Conservation (phyloP, 2,329 filamentous ascomycete species). For the Claviceps arundinis region DNA sequence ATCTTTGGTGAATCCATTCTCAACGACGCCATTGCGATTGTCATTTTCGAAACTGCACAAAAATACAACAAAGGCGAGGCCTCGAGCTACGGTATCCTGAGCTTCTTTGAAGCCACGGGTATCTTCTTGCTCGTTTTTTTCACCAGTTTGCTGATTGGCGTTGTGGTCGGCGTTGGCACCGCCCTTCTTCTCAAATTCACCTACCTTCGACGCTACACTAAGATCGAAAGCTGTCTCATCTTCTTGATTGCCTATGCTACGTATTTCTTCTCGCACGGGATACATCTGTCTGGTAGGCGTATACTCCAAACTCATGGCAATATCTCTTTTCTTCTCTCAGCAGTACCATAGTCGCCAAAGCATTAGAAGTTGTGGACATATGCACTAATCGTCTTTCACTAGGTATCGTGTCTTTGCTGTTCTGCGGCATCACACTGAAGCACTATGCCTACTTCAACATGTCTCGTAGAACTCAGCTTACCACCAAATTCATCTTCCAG, state of each 20-base stretch:
- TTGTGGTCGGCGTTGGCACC: slow-evolving; percentile 74
- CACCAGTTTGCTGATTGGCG: slow-evolving; percentile 78
- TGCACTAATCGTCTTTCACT: neutral
- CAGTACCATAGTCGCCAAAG: neutral
- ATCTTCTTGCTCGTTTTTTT: slow-evolving; percentile 96
- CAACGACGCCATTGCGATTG: slow-evolving; percentile 96
- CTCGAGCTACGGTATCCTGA: slow-evolving; percentile 62
- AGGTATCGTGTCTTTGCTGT: slow-evolving; percentile 93
- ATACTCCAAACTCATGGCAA: too few species aligned
- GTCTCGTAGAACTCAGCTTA: slow-evolving; percentile 92
- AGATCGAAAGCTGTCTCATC: slow-evolving; percentile 92
- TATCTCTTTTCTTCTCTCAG: neutral
- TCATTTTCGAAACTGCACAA: slow-evolving; percentile 95
- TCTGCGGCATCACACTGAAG: slow-evolving; percentile 96
- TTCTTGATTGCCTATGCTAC: slow-evolving; percentile 90
- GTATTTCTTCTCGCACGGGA: slow-evolving; percentile 94
- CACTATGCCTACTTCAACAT: slow-evolving; percentile 99
- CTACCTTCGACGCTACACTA: slow-evolving; percentile 79
- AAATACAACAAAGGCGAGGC: slow-evolving; percentile 68
- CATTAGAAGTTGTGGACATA: too few species aligned
- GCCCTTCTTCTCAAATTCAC: slow-evolving; percentile 90
- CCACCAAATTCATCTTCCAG: slow-evolving; percentile 95
- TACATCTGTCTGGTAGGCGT: slow-evolving; percentile 80
- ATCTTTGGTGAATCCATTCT: slow-evolving; percentile 98
- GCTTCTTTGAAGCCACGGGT: slow-evolving; percentile 80